Base-by-base conservation (phyloP, 2,329 filamentous ascomycete species). In the Aspergillus sergii region DNA sequence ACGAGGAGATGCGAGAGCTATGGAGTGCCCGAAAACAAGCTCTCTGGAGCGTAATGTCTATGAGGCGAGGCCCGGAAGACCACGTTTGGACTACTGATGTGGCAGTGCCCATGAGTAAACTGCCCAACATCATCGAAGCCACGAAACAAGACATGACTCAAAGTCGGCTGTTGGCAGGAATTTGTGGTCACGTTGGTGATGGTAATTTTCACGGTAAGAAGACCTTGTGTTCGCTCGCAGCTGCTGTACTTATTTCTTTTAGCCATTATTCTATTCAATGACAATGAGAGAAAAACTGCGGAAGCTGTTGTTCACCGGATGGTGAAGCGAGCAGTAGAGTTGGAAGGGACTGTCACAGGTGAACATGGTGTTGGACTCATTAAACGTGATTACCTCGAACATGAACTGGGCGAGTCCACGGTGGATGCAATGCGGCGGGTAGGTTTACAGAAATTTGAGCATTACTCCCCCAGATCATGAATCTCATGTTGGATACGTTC, bases 21-120 rank as follows among this genome's bases (percentile, higher is more conserved):
- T 94, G 91, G 91, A 88, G 88, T 48, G 91, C 91, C 5, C 82
- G 91, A 45, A 94, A 93, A 71, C 86, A 91, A 71, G 90, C 89
- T 0, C 80, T 93, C 1, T 93, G 90, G 88, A 89, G 87, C 61
- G 86, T 91, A 51, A 87, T 91, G 77, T 88, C 89, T 0, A 86
- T 89, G 76, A 84, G 84, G 63, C 82, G 86, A 56, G 80, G 85
- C 28, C 83, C 84, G 0, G 82, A 83, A 2, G 85, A 90, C 68
- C 85, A 84, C 54, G 86, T 93, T 30, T 93, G 91, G 91, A 92
- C 90, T 0, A 94, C 91, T 0, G 91, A 94, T 73, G 91, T 94
- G 23, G 91, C 91, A 0, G 91, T 94, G 0, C 91, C 91, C 0
- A 87, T 94, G 55, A 91, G 88, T 19, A 82, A 83, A 45, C 79